Base-by-base conservation (phyloP, 257 asterid species). In the Lithospermum erythrorhizon region DNA sequence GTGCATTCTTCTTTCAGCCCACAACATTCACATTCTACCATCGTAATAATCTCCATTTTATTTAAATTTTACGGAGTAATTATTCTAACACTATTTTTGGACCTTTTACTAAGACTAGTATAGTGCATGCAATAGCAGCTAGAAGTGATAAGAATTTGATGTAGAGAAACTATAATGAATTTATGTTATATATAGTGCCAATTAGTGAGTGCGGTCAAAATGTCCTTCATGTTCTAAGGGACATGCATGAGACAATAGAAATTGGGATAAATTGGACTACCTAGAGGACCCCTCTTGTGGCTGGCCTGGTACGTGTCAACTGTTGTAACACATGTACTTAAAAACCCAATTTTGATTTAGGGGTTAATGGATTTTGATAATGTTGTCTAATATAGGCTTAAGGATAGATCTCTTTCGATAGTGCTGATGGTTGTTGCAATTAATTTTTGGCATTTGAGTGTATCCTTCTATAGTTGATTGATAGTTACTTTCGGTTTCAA, bases 1-100 rank as follows among this genome's bases (percentile, higher is more conserved):
- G 98, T 91, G 75, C 96, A 91, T 16, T 91, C 98, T 65, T 91
- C 98, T 61, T 85, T 87, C 61, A 91, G 48, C 8, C 95, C 96
- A 76, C 95, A 91, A 63, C 98, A 91, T 68, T 83, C 98, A 53
- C 98, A 91, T 85, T 76, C 84, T 21, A 72, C 93, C 75, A 82
- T 23, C 67, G 85, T 96, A 24, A 81, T 83, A 45, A 7, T 35
- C 45, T 90, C 98, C 96, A 87, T 85, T 3, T 47, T 55, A 4
- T 20, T 1, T 21, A 27, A 23, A 57, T 54, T 3, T 17, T 15
- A 48, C 55, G 30, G 3, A 27, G 30, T 27, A 3, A 35, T 35
- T 35, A 35, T 35, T 35, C 14, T 35, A 35, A 1, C 45, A 35
- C 45, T 35, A 35, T 35, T 35, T 35, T 0, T 35, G 45, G 45